Conservation (phyloP, 129 eudicot genomes). For the Chrysanthemum makinoi region DNA sequence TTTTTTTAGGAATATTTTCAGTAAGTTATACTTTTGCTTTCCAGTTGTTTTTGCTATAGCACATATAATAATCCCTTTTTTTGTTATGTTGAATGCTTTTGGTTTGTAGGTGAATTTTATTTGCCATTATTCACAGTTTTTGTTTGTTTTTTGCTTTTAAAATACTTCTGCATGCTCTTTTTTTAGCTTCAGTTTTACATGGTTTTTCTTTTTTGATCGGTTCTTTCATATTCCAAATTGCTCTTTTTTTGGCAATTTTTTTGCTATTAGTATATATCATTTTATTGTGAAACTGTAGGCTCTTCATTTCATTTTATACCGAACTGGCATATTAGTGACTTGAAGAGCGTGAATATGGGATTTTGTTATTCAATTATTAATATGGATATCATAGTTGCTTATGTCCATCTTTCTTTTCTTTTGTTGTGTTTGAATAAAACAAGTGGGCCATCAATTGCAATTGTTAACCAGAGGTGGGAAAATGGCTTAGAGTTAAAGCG, state of each 20-base stretch:
- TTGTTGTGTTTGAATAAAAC: neutral
- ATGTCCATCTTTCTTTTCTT: neutral
- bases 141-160: conserved; percentile 18
- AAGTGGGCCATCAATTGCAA: neutral
- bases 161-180: conserved; percentile 8
- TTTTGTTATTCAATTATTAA: neutral
- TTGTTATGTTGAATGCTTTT: conserved; percentile 17
- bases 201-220: conserved; percentile 14
- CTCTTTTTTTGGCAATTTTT: conserved; percentile 4
- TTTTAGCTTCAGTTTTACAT: conserved; percentile 14
- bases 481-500: neutral
- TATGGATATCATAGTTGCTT: neutral
- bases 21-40: conserved; percentile 15
- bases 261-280: neutral
- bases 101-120: conserved; percentile 24
- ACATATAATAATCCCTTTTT: neutral
- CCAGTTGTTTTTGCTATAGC: conserved; percentile 5
- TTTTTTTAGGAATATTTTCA: conserved; percentile 18
- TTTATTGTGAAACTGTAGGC: neutral
- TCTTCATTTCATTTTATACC: neutral
- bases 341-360: neutral
- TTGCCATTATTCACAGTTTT: neutral
- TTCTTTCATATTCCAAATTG: neutral
- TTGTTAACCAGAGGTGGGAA: neutral
- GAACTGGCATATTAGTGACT: neutral